Evolutionary conservation across 371 early-diverging fungal genomes (phyloP), one percentile per base, ranked within the genome.

Genomic region (Cokeromyces recurvatus): DNA sequence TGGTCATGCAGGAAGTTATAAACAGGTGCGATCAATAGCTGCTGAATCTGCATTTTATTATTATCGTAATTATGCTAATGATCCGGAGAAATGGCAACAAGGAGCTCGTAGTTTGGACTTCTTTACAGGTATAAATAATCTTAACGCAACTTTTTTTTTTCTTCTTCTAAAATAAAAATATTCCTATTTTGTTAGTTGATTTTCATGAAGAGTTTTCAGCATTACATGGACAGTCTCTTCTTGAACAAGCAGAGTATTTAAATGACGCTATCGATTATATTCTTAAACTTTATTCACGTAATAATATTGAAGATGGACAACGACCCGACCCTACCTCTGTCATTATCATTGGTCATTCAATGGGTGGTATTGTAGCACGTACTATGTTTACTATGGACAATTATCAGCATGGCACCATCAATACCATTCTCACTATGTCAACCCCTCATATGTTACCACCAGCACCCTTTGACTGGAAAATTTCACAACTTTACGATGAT

Each of bases 291-390:
- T 90, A 90, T 53, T 29, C 29, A 29, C 20, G 35, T n/a, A 4
- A 34, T n/a, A 34, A 34, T 4, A n/a, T 11, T 9, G 35, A 34
- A 11, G 16, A 34, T 10, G 21, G 38, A 3, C 45, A 46, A 21
- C 38, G 71, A 12, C 82, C 83, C 17, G 70, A 68, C 23, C 82
- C 82, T 12, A 75, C 79, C 4, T 85, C 91, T 11, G 94, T 97
- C 17, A 65, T 91, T 7, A 66, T 97, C 15, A 67, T 97, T 27
- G 96, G 91, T 3, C 98, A 97, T 55, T 94, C 94, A 12, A 97
- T 97, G 97, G 98, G 98, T 14, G 98, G 98, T 20, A 78, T 95
- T 14, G 96, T 97, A 2, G 94, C 94, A 11, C 71, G 96, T 10
- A 77, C 87, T 5, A 75, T 90, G 54, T 77, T 92, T 44, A 82